These are phyloP conservation scores for Erigeron canadensis DNA, from an alignment of 129 eudicot genomes.

Conservation along the genomic window DNA sequence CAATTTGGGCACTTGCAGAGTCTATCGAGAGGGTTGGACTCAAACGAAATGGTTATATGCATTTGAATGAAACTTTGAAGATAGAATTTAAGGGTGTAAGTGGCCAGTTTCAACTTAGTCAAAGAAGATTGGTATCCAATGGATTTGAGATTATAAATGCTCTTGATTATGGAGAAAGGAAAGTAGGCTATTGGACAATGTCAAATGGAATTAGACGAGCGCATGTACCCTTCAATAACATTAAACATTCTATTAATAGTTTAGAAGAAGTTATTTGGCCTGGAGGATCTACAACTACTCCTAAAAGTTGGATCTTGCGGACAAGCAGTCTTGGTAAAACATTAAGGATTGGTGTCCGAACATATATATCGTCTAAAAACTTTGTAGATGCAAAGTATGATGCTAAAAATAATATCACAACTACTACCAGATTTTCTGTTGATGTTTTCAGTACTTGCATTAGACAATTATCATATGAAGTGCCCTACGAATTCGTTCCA, in stretches of 20 bases:
- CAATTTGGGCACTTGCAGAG: conserved; percentile 30
- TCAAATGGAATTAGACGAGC: conserved; percentile 32
- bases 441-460: conserved; percentile 44
- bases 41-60: conserved; percentile 8
- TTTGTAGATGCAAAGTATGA: conserved; percentile 23
- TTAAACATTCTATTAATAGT: neutral
- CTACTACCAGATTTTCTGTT: conserved; percentile 35
- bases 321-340: conserved; percentile 22
- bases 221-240: neutral
- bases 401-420: conserved; percentile 16
- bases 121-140: conserved; percentile 22
- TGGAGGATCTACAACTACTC: conserved; percentile 28
- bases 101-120: conserved; percentile 40
- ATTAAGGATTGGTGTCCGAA: conserved; percentile 34
- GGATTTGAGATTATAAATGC: conserved; percentile 45
- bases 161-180: conserved; percentile 43
- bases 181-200: conserved; percentile 48
- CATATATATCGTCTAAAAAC: conserved; percentile 8
- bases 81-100: conserved; percentile 39
- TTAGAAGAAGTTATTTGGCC: conserved; percentile 41
- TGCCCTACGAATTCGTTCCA: conserved; percentile 36
- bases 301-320: conserved; percentile 35
- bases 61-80: neutral
- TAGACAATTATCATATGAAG: conserved; percentile 26
- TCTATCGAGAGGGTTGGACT: conserved; percentile 25